A percentile compares a stretch with the other conserved stretches of the same genome.
Conservation (phyloP, 2,329 filamentous ascomycete genomes). For the Pyrenochaeta sp. region DNA sequence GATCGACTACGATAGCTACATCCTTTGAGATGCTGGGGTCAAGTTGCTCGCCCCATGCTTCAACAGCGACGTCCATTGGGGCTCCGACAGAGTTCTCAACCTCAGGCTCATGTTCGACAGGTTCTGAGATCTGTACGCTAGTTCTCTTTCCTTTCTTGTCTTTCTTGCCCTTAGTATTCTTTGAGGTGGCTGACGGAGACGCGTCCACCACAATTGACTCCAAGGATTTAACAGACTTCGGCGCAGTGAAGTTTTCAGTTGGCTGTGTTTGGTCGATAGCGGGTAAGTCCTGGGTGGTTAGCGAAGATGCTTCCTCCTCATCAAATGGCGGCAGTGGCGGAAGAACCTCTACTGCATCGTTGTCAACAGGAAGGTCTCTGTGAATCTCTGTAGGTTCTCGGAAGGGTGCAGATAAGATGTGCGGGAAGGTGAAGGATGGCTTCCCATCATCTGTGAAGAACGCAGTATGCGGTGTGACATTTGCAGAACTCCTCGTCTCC, state of each 20-base stretch:
- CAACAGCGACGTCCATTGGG: not conserved
- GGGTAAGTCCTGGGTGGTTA: not conserved
- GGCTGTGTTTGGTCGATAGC: not conserved
- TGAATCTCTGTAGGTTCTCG: not conserved
- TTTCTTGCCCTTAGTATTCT: slow-evolving; percentile 38
- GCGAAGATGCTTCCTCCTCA: not conserved
- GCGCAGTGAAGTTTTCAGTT: not conserved
- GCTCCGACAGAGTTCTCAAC: not conserved
- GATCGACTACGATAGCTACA: not conserved
- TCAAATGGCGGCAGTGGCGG: not conserved
- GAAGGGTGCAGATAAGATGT: not conserved
- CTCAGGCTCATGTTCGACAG: slow-evolving; percentile 3
- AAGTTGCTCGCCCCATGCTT: not conserved
- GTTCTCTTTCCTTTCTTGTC: slow-evolving; percentile 33
- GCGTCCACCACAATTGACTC: slow-evolving; percentile 11
- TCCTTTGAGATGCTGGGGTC: not conserved
- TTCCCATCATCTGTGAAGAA: slow-evolving; percentile 17
- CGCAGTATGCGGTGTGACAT: slow-evolving; percentile 13
- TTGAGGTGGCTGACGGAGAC: slow-evolving; percentile 15
- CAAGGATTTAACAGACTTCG: slow-evolving; percentile 4
- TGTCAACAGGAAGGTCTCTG: not conserved
- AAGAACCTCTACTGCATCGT: not conserved
- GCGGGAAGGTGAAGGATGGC: slow-evolving; percentile 12
- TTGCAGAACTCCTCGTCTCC: not conserved
- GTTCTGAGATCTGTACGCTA: slow-evolving; percentile 14